Evolutionary conservation across 2,329 filamentous ascomycete genomes (phyloP), one percentile per base, ranked within the genome.

Genomic region (Trichothecium roseum): DNA sequence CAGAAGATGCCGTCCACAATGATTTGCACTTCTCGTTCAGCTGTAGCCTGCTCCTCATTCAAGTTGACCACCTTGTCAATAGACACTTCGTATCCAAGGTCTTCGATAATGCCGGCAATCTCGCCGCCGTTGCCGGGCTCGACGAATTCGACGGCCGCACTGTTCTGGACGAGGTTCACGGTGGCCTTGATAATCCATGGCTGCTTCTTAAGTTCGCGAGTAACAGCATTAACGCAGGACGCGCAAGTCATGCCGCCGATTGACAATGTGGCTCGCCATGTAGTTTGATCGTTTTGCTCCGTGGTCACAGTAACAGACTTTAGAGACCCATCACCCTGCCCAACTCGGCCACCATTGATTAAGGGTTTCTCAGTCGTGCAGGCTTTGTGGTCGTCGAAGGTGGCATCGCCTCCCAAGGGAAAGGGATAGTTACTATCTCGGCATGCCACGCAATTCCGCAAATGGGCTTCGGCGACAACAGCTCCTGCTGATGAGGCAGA

Each of bases 221-320:
- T 77, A 44, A 86, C 73, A 28, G 67, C 64, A 48, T 78, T 78
- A 36, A 68, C 68, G 48, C 82, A 87, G 10, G 78, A 69, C 12
- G 76, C 74, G 51, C 82, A 86, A 4, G 77, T 84, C 81, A 87
- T 85, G 35, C 81, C 81, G 18, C 69, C 74, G 28, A 87, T 68
- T 15, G 77, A 72, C n/a, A 78, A 42, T 1, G 60, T 67, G 3
- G 64, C 71, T 28, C 64, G 56, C 64, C 68, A 77, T 24, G 10
- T 10, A 6, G 20, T 6, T 10, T 24, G 20, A 10, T 24, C 20
- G 20, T 24, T 10, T 10, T 24, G 20, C 10, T 6, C 20, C 20
- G 20, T 24, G 20, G 20, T 24, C 10, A 24, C 20, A 6, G 20
- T 24, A 10, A 24, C 20, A 24, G 20, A 24, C 20, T 24, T 6